Evolutionary conservation across 495 filamentous ascomycete genomes (phyloP).

Genomic region (Arthonia radiata): DNA sequence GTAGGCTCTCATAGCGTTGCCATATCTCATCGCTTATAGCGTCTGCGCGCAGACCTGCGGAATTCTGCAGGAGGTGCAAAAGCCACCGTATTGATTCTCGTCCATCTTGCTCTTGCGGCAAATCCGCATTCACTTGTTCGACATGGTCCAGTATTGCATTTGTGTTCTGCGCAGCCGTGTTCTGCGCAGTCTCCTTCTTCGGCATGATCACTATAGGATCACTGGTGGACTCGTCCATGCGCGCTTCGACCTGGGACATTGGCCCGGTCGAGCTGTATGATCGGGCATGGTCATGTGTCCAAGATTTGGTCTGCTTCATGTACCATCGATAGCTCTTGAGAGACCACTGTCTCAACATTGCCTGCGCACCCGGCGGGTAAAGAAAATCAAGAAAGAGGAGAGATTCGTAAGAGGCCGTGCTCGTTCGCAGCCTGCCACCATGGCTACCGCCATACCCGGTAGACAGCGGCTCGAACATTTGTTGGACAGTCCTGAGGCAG

Average conservation of each 20-base stretch:
- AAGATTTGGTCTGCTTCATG: constrained; percentile 1
- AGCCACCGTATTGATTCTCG: too few relatives aligned
- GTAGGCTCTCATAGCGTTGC: too few relatives aligned
- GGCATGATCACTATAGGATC: neutral
- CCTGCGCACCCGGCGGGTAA: constrained; percentile 28
- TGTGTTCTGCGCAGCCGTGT: too few relatives aligned
- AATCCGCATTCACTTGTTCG: too few relatives aligned
- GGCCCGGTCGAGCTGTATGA: neutral
- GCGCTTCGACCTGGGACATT: neutral
- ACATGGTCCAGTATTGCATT: too few relatives aligned
- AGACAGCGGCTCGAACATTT: constrained; percentile 11
- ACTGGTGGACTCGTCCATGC: neutral
- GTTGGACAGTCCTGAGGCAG: constrained; percentile 17
- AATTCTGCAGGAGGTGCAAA: too few relatives aligned
- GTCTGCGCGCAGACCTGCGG: too few relatives aligned
- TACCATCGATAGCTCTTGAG: constrained; percentile 7
- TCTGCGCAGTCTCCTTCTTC: too few relatives aligned
- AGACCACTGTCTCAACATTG: constrained; percentile 18
- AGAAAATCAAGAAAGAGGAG: constrained; percentile 33
- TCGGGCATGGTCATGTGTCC: neutral
- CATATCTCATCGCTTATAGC: too few relatives aligned
- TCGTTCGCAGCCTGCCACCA: neutral
- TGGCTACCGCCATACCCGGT: neutral
- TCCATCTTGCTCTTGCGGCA: too few relatives aligned
- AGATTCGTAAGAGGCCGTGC: constrained; percentile 3